Evolutionary conservation across 768 basidiomycete species (phyloP), one percentile per base, ranked within the genome.

Genomic region (Cyclocybe cylindracea): DNA sequence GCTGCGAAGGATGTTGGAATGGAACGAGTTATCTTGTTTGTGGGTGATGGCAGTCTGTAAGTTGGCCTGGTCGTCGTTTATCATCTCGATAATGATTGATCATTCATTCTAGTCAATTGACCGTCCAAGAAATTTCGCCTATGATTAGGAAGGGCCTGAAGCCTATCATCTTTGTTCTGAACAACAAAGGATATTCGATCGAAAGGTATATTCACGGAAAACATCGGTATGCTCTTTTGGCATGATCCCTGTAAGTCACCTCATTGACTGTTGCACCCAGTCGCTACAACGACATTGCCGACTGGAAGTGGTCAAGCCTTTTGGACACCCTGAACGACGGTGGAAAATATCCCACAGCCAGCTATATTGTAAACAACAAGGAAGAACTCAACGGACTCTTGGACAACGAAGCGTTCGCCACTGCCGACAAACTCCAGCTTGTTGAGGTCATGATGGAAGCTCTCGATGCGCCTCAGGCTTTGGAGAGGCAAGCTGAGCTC

Each of bases 181-280:
- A 91, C 67, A 92, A 91, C 65, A 75, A 72, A 13, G 88, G 91
- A 0, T 96, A 96, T 70, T 89, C 89, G 14, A 93, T 98, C 46
- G 95, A 98, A 73, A 80, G 88, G 13, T 79, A 76, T 56, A 74
- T 89, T 39, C 89, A 93, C 54, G 87, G 87, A 14, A 78, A 74
- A 68, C 61, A 77, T 18, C 73, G 82, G 84, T 76, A 18, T 10
- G 72, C 56, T 29, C 37, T 11, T 37, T 11, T 40, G 16, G 2
- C 45, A 35, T 29, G 5, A 42, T 34, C 36, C 19, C 16, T 32
- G 4, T 35, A 13, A 5, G 6, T 2, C 18, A 13, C 10, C 35
- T 5, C 39, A 18, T 32, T 31, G 29, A 9, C 39, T 37, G 39
- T 44, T 33, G 34, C 52, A 18, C 24, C 24, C 58, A 85, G 89